A percentile compares a stretch with the other conserved stretches of the same genome.
Conservation (phyloP, 2,329 filamentous ascomycete species). For the Teratosphaeria viscida region DNA sequence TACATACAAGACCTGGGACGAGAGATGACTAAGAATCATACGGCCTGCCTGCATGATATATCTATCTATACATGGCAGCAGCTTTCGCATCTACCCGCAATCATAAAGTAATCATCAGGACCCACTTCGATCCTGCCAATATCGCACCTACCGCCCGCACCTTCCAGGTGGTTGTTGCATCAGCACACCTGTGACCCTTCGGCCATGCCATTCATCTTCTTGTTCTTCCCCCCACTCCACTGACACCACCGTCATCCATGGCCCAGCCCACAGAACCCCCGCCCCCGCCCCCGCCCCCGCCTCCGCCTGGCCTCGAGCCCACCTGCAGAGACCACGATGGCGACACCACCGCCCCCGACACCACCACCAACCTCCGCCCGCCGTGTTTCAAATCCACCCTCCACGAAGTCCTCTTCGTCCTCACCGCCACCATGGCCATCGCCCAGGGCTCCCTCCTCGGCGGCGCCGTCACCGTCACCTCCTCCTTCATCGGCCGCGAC, state of each 20-base stretch:
- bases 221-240: background rate
- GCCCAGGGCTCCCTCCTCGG: constrained; percentile 51
- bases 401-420: constrained; percentile 55
- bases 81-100: too few relatives aligned
- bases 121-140: too few relatives aligned
- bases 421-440: constrained; percentile 57
- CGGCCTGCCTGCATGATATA: too few relatives aligned
- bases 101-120: too few relatives aligned
- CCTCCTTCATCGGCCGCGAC: constrained; percentile 49
- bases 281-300: background rate
- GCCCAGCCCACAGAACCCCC: background rate
- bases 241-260: background rate
- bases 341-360: background rate
- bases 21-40: too few relatives aligned
- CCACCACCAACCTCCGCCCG: constrained; percentile 32
- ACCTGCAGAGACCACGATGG: background rate
- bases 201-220: too few relatives aligned
- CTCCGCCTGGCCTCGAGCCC: background rate
- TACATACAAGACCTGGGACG: too few relatives aligned
- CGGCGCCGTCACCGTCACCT: constrained; percentile 52
- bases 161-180: too few relatives aligned
- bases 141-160: too few relatives aligned
- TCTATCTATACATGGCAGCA: too few relatives aligned
- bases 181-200: too few relatives aligned
- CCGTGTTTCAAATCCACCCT: constrained; percentile 51